These are phyloP conservation scores for Hypomyces rosellus DNA, from an alignment of 2,329 filamentous ascomycete species.

Conservation along the genomic window DNA sequence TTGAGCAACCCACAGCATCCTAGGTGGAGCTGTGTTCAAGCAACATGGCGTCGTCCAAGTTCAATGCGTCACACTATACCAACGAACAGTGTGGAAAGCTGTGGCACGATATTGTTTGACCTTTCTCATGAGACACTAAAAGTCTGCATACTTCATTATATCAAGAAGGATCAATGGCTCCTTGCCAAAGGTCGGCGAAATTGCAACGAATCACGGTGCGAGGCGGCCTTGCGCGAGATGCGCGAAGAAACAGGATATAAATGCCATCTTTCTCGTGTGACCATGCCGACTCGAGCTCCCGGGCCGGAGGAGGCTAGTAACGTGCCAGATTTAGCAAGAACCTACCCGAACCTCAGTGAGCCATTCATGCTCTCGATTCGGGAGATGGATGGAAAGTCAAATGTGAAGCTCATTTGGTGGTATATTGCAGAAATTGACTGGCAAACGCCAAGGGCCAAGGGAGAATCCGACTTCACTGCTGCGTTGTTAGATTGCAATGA, in stretches of 20 bases:
- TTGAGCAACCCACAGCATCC: too few relatives aligned
- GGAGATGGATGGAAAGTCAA: background rate
- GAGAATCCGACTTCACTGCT: conserved; percentile 1
- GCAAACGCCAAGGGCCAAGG: background rate
- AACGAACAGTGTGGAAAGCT: conserved; percentile 12
- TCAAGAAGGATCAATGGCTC: conserved; percentile 8
- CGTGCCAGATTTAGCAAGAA: conserved; percentile 11
- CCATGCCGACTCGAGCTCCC: background rate
- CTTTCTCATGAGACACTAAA: background rate
- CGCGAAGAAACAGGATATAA: conserved; percentile 9
- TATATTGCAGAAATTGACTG: conserved; percentile 6
- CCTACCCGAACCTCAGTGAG: conserved; percentile 15
- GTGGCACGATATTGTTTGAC: conserved; percentile 15
- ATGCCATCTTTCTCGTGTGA: background rate
- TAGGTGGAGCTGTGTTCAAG: too few relatives aligned
- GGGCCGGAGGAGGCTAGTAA: background rate
- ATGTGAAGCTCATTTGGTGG: conserved; percentile 13
- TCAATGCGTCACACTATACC: background rate
- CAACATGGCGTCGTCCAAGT: background rate
- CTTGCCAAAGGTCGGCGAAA: conserved; percentile 15
- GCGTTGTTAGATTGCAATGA: conserved; percentile 9
- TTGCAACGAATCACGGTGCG: conserved; percentile 9
- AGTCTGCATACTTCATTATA: conserved; percentile 13
- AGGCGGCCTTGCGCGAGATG: conserved; percentile 12
- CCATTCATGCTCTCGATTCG: conserved; percentile 13